A percentile compares a stretch with the other conserved stretches of the same genome.
phyloP scores from a whole-genome alignment of 2,329 filamentous ascomycete genomes.

The Ceratocystis huliohia region DNA sequence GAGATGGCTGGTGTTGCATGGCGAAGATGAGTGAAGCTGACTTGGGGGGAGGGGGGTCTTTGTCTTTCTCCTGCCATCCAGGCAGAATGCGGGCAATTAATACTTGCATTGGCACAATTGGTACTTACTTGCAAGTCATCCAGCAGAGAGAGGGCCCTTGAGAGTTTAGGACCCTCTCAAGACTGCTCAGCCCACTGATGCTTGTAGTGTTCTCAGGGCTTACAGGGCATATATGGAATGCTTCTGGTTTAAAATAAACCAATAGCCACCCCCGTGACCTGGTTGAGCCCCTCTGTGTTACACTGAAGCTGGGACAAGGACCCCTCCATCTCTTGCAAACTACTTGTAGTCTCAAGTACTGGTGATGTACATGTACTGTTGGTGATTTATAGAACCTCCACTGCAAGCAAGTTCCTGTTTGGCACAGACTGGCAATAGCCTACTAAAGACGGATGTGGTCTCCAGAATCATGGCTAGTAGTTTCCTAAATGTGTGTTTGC shows the following conservation, averaged over 20 bases:
- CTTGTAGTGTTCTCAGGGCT: neutral
- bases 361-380: neutral
- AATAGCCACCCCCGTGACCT: neutral
- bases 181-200: neutral
- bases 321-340: neutral
- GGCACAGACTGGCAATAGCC: too few species aligned
- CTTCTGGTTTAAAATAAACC: neutral
- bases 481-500: neutral
- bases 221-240: too few species aligned
- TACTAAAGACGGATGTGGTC: too few species aligned
- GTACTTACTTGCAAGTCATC: too few species aligned
- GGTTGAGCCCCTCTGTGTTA: neutral
- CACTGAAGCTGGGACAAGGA: neutral
- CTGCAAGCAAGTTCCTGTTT: neutral
- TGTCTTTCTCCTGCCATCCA: neutral
- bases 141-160: neutral
- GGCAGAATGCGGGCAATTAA: neutral
- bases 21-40: neutral
- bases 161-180: neutral
- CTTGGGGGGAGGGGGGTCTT: neutral
- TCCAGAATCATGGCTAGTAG: neutral
- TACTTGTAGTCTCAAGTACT: neutral
- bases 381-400: neutral
- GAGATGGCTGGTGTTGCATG: slow-evolving; percentile 3
- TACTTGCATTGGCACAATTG: neutral